phyloP scores from a whole-genome alignment of 208 protist genomes.

The Naegleria lovaniensis region DNA sequence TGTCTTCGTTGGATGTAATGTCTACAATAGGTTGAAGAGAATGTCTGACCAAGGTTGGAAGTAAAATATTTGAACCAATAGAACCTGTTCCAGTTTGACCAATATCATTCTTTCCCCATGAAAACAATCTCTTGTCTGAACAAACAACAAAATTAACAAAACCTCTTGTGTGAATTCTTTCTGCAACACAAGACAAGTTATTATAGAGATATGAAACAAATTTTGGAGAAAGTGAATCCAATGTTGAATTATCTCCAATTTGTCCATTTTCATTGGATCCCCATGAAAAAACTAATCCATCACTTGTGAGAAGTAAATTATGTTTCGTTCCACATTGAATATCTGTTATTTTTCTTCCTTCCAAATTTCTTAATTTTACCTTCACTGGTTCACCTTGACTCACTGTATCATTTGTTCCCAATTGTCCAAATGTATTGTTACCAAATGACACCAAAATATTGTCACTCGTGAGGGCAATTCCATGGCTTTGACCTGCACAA shows the following conservation, averaged over 20 bases:
- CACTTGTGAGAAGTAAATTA: neutral
- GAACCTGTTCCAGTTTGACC: neutral
- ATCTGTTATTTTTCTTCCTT: neutral
- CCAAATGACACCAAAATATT: neutral
- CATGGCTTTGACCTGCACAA: neutral
- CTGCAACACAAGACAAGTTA: neutral
- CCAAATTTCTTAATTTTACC: neutral
- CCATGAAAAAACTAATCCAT: neutral
- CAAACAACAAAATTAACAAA: neutral
- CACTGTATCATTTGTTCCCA: neutral
- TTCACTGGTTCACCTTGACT: neutral
- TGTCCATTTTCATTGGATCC: neutral
- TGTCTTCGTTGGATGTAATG: neutral
- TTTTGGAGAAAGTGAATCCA: neutral
- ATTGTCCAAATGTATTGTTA: slow-evolving; percentile 6
- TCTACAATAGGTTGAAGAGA: neutral
- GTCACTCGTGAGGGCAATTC: neutral
- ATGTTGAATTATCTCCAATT: neutral
- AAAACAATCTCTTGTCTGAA: neutral
- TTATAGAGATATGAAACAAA: neutral
- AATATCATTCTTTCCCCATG: neutral
- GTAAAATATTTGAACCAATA: neutral
- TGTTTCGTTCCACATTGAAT: neutral
- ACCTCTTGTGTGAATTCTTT: neutral
- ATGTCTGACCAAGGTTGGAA: neutral